phyloP scores from a whole-genome alignment of 2,329 filamentous ascomycete genomes.

The Aspergillus aculeatus region DNA sequence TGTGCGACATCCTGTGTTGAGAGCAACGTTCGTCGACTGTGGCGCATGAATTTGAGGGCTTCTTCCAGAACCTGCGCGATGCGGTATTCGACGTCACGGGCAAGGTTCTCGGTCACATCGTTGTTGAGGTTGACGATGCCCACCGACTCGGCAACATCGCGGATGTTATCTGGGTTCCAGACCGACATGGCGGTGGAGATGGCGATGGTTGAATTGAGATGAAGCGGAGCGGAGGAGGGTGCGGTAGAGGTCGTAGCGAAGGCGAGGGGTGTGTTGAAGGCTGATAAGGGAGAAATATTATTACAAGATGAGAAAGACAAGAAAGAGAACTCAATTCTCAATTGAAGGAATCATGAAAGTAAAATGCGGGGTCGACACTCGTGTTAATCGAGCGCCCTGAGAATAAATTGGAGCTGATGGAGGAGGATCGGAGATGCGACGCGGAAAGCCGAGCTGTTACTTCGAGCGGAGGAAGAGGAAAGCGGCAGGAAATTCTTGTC shows the following conservation, averaged over 20 bases:
- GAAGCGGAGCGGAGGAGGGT: slow-evolving; percentile 8
- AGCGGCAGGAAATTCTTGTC: slow-evolving; percentile 1
- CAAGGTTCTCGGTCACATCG: slow-evolving; percentile 81
- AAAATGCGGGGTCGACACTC: neutral
- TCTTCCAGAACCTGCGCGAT: slow-evolving; percentile 92
- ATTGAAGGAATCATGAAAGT: neutral
- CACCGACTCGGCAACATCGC: slow-evolving; percentile 93
- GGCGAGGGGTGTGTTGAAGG: slow-evolving; percentile 1
- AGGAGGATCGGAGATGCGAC: neutral
- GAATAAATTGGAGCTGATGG: neutral
- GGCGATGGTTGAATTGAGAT: neutral
- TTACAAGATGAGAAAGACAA: neutral
- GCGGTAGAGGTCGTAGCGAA: slow-evolving; percentile 2
- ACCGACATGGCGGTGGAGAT: slow-evolving; percentile 55
- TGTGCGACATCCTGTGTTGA: slow-evolving; percentile 87
- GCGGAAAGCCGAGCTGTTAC: neutral
- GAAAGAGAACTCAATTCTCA: too few species aligned
- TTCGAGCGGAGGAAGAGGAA: neutral
- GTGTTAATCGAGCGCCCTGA: slow-evolving; percentile 1
- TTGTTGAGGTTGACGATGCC: slow-evolving; percentile 79
- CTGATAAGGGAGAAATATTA: neutral
- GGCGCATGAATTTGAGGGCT: slow-evolving; percentile 93
- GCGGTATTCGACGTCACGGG: slow-evolving; percentile 93
- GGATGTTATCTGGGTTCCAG: slow-evolving; percentile 96
- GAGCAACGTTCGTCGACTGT: slow-evolving; percentile 79